phyloP scores from a whole-genome alignment of 2,329 filamentous ascomycete species.

The Scedosporium dehoogii region DNA sequence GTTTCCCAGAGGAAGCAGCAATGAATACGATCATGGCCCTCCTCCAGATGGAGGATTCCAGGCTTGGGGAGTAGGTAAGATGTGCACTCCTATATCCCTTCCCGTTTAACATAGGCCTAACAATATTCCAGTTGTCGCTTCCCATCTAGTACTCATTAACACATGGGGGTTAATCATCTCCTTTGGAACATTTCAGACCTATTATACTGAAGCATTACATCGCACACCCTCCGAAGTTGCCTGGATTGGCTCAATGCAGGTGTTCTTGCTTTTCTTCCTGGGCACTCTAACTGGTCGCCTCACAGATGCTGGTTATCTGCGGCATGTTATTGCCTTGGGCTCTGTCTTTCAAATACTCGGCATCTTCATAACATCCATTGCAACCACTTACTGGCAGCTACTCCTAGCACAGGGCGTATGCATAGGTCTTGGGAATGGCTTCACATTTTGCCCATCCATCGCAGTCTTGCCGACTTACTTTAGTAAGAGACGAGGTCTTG shows the following conservation, averaged over 20 bases:
- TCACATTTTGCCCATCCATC: conserved; percentile 53
- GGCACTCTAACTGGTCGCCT: conserved; percentile 42
- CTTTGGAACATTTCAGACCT: conserved; percentile 44
- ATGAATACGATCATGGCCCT: conserved; percentile 20
- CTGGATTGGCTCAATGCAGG: conserved; percentile 46
- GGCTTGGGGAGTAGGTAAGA: conserved; percentile 36
- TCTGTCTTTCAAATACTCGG: conserved; percentile 31
- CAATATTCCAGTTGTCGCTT: conserved; percentile 31
- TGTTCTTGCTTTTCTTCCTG: conserved; percentile 45
- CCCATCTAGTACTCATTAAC: conserved; percentile 35
- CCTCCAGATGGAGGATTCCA: conserved; percentile 39
- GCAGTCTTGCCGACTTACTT: conserved; percentile 61
- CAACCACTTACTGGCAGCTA: conserved; percentile 43
- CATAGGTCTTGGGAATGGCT: conserved; percentile 48
- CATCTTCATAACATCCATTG: conserved; percentile 34
- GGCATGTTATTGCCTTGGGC: conserved; percentile 29
- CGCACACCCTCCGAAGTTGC: conserved; percentile 33
- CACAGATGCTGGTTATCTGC: conserved; percentile 45
- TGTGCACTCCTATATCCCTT: not conserved
- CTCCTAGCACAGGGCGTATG: conserved; percentile 44
- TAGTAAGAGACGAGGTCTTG: conserved; percentile 42
- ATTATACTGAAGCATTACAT: conserved; percentile 32
- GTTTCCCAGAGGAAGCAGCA: no score
- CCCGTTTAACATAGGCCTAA: not conserved
- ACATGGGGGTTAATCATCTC: conserved; percentile 42